Percentiles rank a stretch among this genome's conserved stretches.
Conservation (phyloP, 106 monocot species). For the Gastrodia elata region DNA sequence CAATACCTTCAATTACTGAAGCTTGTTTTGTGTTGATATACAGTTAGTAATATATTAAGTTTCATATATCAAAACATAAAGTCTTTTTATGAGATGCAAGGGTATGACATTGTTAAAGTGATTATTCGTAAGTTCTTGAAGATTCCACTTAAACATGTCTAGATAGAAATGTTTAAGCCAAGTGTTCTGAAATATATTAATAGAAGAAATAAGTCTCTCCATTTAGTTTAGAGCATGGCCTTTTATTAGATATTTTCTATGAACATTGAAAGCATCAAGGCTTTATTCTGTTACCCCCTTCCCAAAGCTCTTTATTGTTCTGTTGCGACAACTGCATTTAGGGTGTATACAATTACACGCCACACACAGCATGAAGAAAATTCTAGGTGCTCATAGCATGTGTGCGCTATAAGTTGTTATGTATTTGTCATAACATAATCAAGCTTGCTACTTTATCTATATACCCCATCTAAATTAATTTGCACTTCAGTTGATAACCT, state of each 20-base stretch:
- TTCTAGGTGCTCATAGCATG: too few relatives aligned
- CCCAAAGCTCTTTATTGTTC: background rate
- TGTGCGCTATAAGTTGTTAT: too few relatives aligned
- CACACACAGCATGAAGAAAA: too few relatives aligned
- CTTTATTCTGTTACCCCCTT: background rate
- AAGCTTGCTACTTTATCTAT: too few relatives aligned
- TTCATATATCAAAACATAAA: background rate
- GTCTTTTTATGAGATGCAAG: background rate
- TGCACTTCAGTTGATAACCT: too few relatives aligned
- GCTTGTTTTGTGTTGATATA: background rate
- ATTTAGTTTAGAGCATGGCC: background rate
- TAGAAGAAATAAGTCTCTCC: background rate
- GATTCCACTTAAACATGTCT: background rate
- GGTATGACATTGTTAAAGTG: background rate
- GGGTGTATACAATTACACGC: too few relatives aligned
- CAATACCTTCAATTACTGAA: background rate
- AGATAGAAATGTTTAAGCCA: background rate
- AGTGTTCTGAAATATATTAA: background rate
- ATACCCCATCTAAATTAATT: too few relatives aligned
- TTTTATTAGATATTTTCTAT: background rate
- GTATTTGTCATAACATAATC: too few relatives aligned
- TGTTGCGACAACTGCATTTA: too few relatives aligned
- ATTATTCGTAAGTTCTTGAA: background rate
- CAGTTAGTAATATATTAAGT: background rate
- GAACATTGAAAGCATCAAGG: background rate